These are phyloP conservation scores for Fomitopsis serialis DNA, from an alignment of 768 basidiomycete species.

Conservation along the genomic window DNA sequence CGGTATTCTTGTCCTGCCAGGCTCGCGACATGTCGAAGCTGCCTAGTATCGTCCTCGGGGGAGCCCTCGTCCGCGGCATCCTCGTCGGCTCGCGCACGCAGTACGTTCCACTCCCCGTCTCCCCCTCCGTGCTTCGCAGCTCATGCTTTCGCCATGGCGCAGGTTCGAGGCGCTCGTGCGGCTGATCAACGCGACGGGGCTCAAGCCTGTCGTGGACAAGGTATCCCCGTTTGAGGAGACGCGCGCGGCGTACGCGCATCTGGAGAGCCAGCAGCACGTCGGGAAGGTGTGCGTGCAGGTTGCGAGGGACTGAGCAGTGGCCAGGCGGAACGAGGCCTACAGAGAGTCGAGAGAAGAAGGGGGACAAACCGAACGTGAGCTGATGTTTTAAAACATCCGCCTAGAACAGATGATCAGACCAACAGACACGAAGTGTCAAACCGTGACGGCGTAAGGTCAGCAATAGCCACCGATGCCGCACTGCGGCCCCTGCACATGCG, in stretches of 20 bases:
- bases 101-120: slow-evolving; percentile 26
- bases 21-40: slow-evolving; percentile 14
- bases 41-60: slow-evolving; percentile 10
- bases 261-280: slow-evolving; percentile 50
- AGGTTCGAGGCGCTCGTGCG: slow-evolving; percentile 52
- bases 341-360: too few species aligned
- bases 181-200: slow-evolving; percentile 38
- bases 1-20: slow-evolving; percentile 8
- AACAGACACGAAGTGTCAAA: too few species aligned
- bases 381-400: too few species aligned
- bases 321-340: too few species aligned
- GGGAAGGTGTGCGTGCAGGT: slow-evolving; percentile 59
- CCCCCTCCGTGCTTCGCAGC: not conserved
- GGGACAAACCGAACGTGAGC: too few species aligned
- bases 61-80: slow-evolving; percentile 42
- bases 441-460: too few species aligned
- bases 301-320: slow-evolving; percentile 10
- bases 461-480: too few species aligned
- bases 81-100: slow-evolving; percentile 55
- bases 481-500: too few species aligned
- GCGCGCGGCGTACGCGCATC: slow-evolving; percentile 45
- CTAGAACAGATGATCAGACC: too few species aligned
- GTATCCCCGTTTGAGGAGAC: slow-evolving; percentile 55
- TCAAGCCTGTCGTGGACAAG: slow-evolving; percentile 49
- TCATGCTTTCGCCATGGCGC: not conserved